Conservation (phyloP, 2,329 filamentous ascomycete genomes). For the Alternaria conjuncta region DNA sequence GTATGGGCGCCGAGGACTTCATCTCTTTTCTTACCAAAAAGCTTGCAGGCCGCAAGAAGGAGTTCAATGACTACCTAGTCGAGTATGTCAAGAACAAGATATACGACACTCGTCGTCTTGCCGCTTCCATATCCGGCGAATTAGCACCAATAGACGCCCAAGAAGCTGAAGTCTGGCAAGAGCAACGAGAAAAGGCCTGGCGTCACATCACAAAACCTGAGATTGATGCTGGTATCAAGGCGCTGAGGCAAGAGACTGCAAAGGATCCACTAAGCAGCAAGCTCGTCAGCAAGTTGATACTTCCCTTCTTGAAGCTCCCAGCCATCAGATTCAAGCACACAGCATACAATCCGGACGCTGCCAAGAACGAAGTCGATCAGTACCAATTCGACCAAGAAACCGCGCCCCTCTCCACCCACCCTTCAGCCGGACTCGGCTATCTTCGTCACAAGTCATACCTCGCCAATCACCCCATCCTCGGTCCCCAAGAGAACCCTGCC, state of each 20-base stretch:
- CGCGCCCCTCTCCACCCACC: conserved; percentile 64
- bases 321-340: conserved; percentile 43
- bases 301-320: conserved; percentile 64
- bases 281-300: conserved; percentile 59
- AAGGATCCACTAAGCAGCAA: conserved; percentile 54
- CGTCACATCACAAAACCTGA: conserved; percentile 33
- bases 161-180: conserved; percentile 30
- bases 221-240: conserved; percentile 38
- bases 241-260: conserved; percentile 57
- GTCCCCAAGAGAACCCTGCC: conserved; percentile 60
- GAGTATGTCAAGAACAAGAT: conserved; percentile 44
- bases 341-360: conserved; percentile 21
- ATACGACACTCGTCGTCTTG: conserved; percentile 34
- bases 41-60: conserved; percentile 45
- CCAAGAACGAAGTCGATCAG: conserved; percentile 37
- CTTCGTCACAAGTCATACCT: conserved; percentile 61
- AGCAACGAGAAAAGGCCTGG: conserved; percentile 33
- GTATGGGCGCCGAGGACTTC: conserved; percentile 64
- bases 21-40: conserved; percentile 55
- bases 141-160: conserved; percentile 28
- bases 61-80: conserved; percentile 40
- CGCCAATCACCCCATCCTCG: conserved; percentile 66
- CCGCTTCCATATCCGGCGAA: conserved; percentile 21
- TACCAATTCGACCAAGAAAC: conserved; percentile 44
- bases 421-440: conserved; percentile 69